Conservation (phyloP, 257 asterid genomes). For the Forsythia viridissima region DNA sequence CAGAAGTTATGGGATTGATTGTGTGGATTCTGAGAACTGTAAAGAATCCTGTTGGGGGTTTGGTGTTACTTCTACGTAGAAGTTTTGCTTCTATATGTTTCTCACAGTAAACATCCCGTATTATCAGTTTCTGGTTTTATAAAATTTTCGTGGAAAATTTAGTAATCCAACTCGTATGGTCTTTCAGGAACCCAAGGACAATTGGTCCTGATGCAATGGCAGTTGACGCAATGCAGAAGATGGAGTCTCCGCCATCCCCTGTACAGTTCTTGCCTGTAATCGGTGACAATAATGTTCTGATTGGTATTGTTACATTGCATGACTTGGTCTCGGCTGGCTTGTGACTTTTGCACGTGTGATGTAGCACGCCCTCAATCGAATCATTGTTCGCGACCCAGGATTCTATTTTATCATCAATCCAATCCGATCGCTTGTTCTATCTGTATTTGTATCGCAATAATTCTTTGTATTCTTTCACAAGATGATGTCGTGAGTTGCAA, state of each 20-base stretch:
- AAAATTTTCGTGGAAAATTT: not conserved
- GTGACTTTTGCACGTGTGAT: slow-evolving; percentile 18
- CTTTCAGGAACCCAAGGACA: slow-evolving; percentile 83
- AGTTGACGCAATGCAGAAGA: slow-evolving; percentile 89
- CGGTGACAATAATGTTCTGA: slow-evolving; percentile 56
- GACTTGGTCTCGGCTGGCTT: slow-evolving; percentile 57
- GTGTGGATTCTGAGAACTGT: not conserved
- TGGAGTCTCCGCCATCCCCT: slow-evolving; percentile 96
- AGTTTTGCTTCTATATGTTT: too few species aligned
- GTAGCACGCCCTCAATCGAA: not conserved
- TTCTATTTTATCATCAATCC: too few species aligned
- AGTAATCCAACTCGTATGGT: not conserved
- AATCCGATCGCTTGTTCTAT: not conserved
- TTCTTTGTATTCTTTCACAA: slow-evolving; percentile 43
- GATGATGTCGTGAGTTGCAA: not conserved
- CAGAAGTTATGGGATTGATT: not conserved
- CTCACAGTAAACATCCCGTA: not conserved
- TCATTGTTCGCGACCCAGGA: too few species aligned
- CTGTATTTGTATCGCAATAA: slow-evolving; percentile 1
- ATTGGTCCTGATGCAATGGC: slow-evolving; percentile 87
- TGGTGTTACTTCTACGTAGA: too few species aligned
- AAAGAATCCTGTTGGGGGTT: too few species aligned
- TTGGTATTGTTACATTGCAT: slow-evolving; percentile 85
- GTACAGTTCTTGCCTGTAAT: slow-evolving; percentile 93
- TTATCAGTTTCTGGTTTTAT: not conserved